phyloP scores from a whole-genome alignment of 495 filamentous ascomycete genomes.

The Apodospora peruviana region DNA sequence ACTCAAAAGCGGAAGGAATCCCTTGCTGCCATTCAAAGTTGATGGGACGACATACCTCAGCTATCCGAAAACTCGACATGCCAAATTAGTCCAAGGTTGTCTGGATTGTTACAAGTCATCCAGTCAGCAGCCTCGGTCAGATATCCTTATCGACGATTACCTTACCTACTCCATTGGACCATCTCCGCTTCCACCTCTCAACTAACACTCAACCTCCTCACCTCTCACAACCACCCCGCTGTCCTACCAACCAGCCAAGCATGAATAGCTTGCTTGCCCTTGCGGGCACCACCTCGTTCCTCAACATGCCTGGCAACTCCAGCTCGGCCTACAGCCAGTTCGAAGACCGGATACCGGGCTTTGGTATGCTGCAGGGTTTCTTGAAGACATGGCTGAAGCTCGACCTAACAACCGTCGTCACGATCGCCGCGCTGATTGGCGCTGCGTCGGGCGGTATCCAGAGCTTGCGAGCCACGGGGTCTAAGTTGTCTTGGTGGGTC shows the following conservation, averaged over 20 bases:
- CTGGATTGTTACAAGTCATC: too few species aligned
- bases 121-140: too few species aligned
- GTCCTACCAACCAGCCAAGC: neutral
- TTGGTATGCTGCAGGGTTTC: slow-evolving; percentile 17
- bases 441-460: slow-evolving; percentile 20
- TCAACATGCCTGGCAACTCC: slow-evolving; percentile 6
- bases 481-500: slow-evolving; percentile 34
- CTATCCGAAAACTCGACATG: too few species aligned
- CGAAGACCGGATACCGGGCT: slow-evolving; percentile 22
- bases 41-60: too few species aligned
- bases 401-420: slow-evolving; percentile 26
- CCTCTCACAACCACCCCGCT: too few species aligned
- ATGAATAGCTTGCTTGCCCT: slow-evolving; percentile 24
- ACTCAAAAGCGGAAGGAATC: too few species aligned
- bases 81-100: too few species aligned
- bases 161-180: too few species aligned
- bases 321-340: slow-evolving; percentile 10
- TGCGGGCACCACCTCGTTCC: slow-evolving; percentile 20
- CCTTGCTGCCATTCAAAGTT: too few species aligned
- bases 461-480: slow-evolving; percentile 14
- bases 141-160: too few species aligned
- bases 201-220: too few species aligned
- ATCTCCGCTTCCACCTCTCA: neutral
- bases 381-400: slow-evolving; percentile 26
- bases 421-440: slow-evolving; percentile 26